Evolutionary conservation across 1,139 yeast species (phyloP), one percentile per base, ranked within the genome.

Genomic region (Geotrichum phurueaensis): DNA sequence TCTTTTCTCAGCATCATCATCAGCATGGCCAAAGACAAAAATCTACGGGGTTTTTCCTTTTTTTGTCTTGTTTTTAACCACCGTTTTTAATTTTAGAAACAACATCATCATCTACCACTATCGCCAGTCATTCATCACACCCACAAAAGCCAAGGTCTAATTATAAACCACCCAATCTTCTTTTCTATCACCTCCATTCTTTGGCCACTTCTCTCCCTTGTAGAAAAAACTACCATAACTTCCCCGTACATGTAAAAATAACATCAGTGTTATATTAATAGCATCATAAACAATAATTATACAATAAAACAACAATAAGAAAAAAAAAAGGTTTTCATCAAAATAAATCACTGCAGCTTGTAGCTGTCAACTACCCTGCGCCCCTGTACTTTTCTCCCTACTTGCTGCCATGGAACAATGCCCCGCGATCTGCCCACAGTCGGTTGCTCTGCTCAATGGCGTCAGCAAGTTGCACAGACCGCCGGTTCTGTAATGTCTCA

Each of bases 371-470:
- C 18, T 31, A 18, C 22, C 7, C 23, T 36, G 43, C 49, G 45
- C 45, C 45, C 6, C 29, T 3, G n/a, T 12, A 29, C 3, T 33
- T 3, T 3, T 12, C 15, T 10, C 45, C 18, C 20, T n/a, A 39
- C 18, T 39, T 39, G 45, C 45, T 6, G 2, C n/a, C 49, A 22
- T 47, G 22, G 27, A 54, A 55, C 7, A 48, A 55, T 9, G 58
- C 58, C 15, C 58, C 58, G n/a, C 58, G 58, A n/a, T 36, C 27
- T 13, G 53, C 54, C 58, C 58, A 55, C 36, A 55, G n/a, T 4
- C 51, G 25, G 22, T 55, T 49, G 27, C 54, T 48, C 48, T 55
- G 53, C 50, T 50, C 53, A 2, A 23, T 36, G 12, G 58, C 58
- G 23, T 55, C 58, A 3, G 36, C 54, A 20, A 49, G 33, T n/a